Conservation (phyloP, 1,284 basidiomycete species). For the Puccinia triticina region DNA sequence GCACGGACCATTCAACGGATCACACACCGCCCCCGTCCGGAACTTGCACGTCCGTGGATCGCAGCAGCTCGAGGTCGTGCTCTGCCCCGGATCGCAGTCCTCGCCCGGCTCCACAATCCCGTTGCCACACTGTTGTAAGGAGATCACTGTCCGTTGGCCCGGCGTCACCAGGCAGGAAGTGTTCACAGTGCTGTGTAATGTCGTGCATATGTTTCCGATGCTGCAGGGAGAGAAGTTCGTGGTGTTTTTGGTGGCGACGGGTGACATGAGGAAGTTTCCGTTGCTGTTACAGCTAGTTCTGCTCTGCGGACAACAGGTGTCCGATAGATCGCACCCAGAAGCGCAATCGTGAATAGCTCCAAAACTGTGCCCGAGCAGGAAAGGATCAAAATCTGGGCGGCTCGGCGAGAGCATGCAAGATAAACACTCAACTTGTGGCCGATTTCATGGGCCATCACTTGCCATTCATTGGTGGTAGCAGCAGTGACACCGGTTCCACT, state of each 20-base stretch:
- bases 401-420: neutral
- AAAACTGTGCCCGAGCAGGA: slow-evolving; percentile 13
- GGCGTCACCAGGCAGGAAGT: slow-evolving; percentile 58
- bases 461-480: slow-evolving; percentile 67
- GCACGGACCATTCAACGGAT: slow-evolving; percentile 76
- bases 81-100: slow-evolving; percentile 81
- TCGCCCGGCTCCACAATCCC: slow-evolving; percentile 74
- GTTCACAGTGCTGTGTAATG: slow-evolving; percentile 60
- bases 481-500: slow-evolving; percentile 80
- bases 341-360: slow-evolving; percentile 70
- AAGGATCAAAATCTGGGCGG: neutral
- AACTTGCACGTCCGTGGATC: slow-evolving; percentile 79
- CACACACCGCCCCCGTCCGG: slow-evolving; percentile 72
- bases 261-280: slow-evolving; percentile 58
- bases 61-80: slow-evolving; percentile 71
- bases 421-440: slow-evolving; percentile 61
- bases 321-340: slow-evolving; percentile 67
- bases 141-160: slow-evolving; percentile 60
- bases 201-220: slow-evolving; percentile 77
- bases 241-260: slow-evolving; percentile 71
- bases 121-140: slow-evolving; percentile 76
- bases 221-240: slow-evolving; percentile 76
- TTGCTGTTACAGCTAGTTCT: slow-evolving; percentile 69
- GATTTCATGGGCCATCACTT: slow-evolving; percentile 83
- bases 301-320: slow-evolving; percentile 74